Percentiles rank a stretch among this genome's conserved stretches.
These are phyloP conservation scores for Tetrahymena malaccensis DNA, from an alignment of 73 alveolate species.

Conservation along the genomic window DNA sequence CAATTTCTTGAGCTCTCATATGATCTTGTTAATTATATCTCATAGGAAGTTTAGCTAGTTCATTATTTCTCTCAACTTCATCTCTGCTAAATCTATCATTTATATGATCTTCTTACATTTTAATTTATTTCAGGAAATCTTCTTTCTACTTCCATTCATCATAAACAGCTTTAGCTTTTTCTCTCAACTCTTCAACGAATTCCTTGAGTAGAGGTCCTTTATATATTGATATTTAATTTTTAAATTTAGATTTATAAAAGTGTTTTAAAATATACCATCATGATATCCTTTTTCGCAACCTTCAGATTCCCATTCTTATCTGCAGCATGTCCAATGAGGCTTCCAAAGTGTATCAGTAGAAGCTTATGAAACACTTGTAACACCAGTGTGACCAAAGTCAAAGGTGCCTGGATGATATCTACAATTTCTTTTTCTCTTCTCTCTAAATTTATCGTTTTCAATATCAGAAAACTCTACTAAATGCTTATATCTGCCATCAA, in stretches of 20 bases:
- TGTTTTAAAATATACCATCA: constrained; percentile 81
- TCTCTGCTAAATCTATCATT: constrained; percentile 29
- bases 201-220: constrained; percentile 29
- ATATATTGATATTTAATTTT: constrained; percentile 74
- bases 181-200: constrained; percentile 14
- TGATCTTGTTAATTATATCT: background rate
- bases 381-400: constrained; percentile 97
- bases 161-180: constrained; percentile 7
- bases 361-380: constrained; percentile 78
- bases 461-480: background rate
- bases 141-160: constrained; percentile 37
- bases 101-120: constrained; percentile 40
- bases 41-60: background rate
- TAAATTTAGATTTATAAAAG: constrained; percentile 51
- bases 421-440: constrained; percentile 70
- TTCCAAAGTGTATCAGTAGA: constrained; percentile 70
- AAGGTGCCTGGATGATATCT: constrained; percentile 95
- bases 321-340: constrained; percentile 98
- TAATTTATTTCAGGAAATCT: constrained; percentile 52
- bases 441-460: background rate
- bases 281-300: constrained; percentile 86
- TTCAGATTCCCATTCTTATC: constrained; percentile 84
- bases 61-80: constrained; percentile 31
- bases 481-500: constrained; percentile 68
- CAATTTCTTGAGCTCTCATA: background rate